Base-by-base conservation (phyloP, 352 stramenopile species). In the Aphanomyces euteiches region DNA sequence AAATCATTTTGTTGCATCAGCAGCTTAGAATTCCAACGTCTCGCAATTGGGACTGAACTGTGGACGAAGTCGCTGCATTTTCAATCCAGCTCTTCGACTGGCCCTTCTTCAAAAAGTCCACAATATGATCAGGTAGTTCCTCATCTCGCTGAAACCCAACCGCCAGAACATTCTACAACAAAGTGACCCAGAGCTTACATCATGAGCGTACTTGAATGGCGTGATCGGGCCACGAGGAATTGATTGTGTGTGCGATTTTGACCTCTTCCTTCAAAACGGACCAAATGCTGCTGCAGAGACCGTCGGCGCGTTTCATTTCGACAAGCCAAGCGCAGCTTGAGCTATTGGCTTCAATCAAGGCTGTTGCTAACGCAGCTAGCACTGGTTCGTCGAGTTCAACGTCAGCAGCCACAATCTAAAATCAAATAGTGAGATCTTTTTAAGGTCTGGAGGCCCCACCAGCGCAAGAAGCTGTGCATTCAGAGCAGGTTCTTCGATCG, bases 401-500 rank as follows among this genome's bases (percentile, higher is more conserved):
- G 7, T 61, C 54, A 6, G 3, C 7, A 7, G 54, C 54, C 15
- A 61, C 54, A 10, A 61, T 19, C 54, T 61, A 61, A 61, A 50
- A 50, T 50, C 10, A n/a, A 0, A 50, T 50, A 50, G 43, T n/a
- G 10, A 12, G 43, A n/a, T 3, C 43, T 12, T 15, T 48, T 50
- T 28, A 28, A 28, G 28, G 28, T 28, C 28, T 28, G 28, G 28
- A 28, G 28, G 28, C 28, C 28, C 28, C 37, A 58, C 50, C 50
- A 58, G 13, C 8, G 54, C 19, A 28, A 61, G 19, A 13, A 61
- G 54, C 21, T 61, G 54, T 7, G 3, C 17, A 37, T 61, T 61
- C 6, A 61, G 28, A 28, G 54, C 54, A 13, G 54, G 54, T n/a
- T 61, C 54, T 28, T 61, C 54, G 5, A 61, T 41, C 28, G 54